Conservation (phyloP, 371 early-diverging fungal species). For the Syncephalastrum monosporum region DNA sequence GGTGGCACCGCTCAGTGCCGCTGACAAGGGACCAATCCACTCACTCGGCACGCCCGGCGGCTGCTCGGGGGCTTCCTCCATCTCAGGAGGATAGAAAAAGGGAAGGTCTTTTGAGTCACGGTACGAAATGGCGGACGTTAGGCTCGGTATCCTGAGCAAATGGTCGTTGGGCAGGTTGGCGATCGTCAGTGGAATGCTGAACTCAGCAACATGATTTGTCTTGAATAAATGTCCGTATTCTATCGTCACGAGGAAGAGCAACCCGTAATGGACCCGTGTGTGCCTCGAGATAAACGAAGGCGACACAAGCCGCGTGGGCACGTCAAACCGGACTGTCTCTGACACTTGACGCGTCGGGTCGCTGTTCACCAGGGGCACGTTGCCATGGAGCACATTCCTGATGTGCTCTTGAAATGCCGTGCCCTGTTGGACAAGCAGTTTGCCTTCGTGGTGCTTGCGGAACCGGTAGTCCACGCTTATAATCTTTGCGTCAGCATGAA, state of each 20-base stretch:
- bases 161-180: constrained; percentile 47
- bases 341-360: neutral
- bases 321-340: constrained; percentile 25
- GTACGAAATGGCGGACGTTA: constrained; percentile 33
- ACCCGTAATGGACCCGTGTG: constrained; percentile 45
- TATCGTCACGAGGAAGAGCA: constrained; percentile 26
- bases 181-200: constrained; percentile 40
- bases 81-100: constrained; percentile 34
- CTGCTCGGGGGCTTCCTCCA: constrained; percentile 40
- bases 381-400: constrained; percentile 29
- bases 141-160: constrained; percentile 33
- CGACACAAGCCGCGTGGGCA: constrained; percentile 47
- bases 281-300: constrained; percentile 45
- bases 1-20: constrained; percentile 18
- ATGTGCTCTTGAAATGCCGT: constrained; percentile 43
- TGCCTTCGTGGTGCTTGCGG: constrained; percentile 50
- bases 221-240: constrained; percentile 44
- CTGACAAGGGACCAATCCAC: constrained; percentile 21
- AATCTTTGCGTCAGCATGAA: constrained; percentile 35
- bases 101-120: constrained; percentile 34
- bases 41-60: constrained; percentile 17
- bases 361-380: constrained; percentile 15
- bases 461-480: constrained; percentile 29
- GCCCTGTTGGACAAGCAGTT: constrained; percentile 43
- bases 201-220: constrained; percentile 24